phyloP scores from a whole-genome alignment of 2,329 filamentous ascomycete species.

The Thielaviopsis populi region DNA sequence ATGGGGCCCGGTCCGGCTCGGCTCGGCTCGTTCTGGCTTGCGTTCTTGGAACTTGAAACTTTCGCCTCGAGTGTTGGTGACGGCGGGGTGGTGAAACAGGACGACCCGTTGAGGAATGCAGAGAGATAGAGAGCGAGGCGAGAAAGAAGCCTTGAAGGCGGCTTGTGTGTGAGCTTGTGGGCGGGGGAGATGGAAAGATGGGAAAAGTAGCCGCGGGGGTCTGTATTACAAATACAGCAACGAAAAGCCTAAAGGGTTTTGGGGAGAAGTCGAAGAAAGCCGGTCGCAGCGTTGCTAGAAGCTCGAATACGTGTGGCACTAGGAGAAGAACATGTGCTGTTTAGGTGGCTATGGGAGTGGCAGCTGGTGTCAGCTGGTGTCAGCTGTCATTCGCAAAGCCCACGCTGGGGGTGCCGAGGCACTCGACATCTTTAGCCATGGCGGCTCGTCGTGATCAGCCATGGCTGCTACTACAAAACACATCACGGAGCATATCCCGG shows the following conservation, averaged over 20 bases:
- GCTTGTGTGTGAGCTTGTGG: no score
- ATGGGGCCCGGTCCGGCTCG: no score
- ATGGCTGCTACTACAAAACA: not conserved
- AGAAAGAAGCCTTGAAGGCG: not conserved
- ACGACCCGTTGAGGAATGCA: not conserved
- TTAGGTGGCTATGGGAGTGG: not conserved
- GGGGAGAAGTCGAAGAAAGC: not conserved
- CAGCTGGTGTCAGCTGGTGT: not conserved
- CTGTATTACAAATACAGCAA: not conserved
- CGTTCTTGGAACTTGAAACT: not conserved
- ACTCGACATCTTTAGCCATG: not conserved
- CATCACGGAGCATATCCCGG: not conserved
- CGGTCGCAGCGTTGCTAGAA: not conserved
- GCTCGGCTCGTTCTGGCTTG: not conserved
- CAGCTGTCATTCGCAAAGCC: not conserved
- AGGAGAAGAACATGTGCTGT: not conserved
- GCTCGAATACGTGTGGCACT: not conserved
- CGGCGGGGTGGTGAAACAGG: not conserved
- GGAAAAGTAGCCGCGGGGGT: not conserved
- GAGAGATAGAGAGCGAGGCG: not conserved
- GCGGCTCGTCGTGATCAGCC: not conserved
- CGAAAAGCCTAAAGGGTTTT: not conserved
- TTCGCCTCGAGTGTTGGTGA: not conserved
- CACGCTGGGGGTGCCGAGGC: not conserved
- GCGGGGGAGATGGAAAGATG: not conserved